Conservation (phyloP, 306 rosid genomes). For the Casuarina equisetifolia region DNA sequence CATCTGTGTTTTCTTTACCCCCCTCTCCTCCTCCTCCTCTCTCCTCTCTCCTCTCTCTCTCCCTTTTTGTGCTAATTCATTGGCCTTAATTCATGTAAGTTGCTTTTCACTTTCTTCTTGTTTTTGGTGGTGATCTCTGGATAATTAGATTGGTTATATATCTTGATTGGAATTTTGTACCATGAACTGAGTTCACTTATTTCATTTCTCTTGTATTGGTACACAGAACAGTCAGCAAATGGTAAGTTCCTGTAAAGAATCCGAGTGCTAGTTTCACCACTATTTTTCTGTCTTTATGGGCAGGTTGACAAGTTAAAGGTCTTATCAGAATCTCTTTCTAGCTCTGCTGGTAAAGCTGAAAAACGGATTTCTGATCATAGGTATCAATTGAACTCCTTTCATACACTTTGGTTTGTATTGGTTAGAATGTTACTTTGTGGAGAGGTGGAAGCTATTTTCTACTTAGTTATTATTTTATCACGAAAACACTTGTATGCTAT, state of each 20-base stretch:
- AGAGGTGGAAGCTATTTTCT: slow-evolving; percentile 2
- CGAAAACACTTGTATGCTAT: background rate
- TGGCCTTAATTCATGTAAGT: background rate
- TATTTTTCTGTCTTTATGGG: slow-evolving; percentile 20
- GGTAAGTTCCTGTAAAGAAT: background rate
- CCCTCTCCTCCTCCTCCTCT: too few species aligned
- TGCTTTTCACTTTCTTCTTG: background rate
- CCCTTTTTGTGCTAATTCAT: background rate
- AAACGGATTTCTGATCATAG: slow-evolving; percentile 92
- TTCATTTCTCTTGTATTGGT: background rate
- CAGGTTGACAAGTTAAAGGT: slow-evolving; percentile 98
- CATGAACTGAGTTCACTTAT: background rate
- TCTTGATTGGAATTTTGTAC: background rate
- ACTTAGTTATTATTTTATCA: background rate
- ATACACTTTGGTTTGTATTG: background rate
- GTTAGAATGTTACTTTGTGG: background rate
- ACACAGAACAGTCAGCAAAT: background rate
- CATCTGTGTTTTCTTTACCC: background rate
- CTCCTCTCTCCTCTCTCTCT: too few species aligned
- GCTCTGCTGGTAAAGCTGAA: slow-evolving; percentile 87
- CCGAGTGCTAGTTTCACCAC: slow-evolving; percentile 7
- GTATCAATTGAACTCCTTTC: slow-evolving; percentile 36
- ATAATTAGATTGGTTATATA: background rate
- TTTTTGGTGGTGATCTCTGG: background rate
- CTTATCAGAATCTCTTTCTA: slow-evolving; percentile 85